Percentiles rank a stretch among this genome's conserved stretches.
Conservation (phyloP, 768 basidiomycete species). For the Chalciporus pseudorubinellus region DNA sequence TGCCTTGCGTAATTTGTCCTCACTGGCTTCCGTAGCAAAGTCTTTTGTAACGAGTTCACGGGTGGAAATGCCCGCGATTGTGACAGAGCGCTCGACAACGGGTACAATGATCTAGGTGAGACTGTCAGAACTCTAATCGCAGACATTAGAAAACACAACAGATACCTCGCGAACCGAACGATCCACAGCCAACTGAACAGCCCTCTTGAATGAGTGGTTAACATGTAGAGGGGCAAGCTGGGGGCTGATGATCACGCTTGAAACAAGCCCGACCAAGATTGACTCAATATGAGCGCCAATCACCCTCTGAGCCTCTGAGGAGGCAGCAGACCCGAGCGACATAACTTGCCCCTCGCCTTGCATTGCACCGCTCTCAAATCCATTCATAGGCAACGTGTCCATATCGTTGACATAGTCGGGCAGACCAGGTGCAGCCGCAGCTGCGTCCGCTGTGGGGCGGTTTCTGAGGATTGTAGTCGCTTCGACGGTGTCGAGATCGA, state of each 20-base stretch:
- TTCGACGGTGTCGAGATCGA: constrained; percentile 83
- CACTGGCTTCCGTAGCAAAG: constrained; percentile 89
- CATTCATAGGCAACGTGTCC: constrained; percentile 73
- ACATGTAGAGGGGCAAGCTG: constrained; percentile 72
- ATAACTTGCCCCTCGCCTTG: constrained; percentile 59
- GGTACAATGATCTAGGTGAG: constrained; percentile 81
- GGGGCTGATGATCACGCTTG: constrained; percentile 72
- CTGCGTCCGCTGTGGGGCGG: constrained; percentile 61
- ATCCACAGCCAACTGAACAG: constrained; percentile 88
- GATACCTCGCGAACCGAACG: constrained; percentile 90
- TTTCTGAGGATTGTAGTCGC: constrained; percentile 80
- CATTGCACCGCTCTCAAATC: constrained; percentile 55
- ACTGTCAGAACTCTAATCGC: neutral
- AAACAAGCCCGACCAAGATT: constrained; percentile 67
- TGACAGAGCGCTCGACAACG: constrained; percentile 96
- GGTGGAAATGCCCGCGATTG: constrained; percentile 97
- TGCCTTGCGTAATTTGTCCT: constrained; percentile 86
- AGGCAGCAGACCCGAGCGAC: constrained; percentile 55
- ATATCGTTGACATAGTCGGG: constrained; percentile 82
- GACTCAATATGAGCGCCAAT: constrained; percentile 79
- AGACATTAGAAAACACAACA: neutral
- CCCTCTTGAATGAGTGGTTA: constrained; percentile 85
- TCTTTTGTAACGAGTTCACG: constrained; percentile 94
- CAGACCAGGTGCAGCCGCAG: constrained; percentile 50
- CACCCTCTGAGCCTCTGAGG: constrained; percentile 63